phyloP scores from a whole-genome alignment of 495 filamentous ascomycete genomes.

The Beverwykella pulmonaria region DNA sequence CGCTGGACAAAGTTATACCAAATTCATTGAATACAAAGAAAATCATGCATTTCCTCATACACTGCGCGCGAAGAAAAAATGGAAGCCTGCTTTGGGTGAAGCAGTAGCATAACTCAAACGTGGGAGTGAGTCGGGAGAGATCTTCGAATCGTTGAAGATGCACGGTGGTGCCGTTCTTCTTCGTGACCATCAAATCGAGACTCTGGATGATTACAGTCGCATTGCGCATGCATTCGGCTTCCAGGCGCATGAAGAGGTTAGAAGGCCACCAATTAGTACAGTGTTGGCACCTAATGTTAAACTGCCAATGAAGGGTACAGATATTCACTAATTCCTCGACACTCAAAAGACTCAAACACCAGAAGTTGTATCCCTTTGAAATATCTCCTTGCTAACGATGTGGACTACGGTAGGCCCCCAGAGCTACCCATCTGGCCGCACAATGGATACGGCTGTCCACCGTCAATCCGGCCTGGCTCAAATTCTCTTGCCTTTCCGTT shows the following conservation, averaged over 20 bases:
- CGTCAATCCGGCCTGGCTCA: conserved; percentile 40
- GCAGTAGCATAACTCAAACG: neutral
- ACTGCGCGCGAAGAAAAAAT: neutral
- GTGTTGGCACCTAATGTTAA: conserved; percentile 34
- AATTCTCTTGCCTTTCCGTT: conserved; percentile 30
- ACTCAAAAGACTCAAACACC: too few relatives aligned
- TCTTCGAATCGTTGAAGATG: conserved; percentile 17
- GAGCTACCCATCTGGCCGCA: conserved; percentile 41
- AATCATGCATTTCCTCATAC: neutral
- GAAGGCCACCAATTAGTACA: conserved; percentile 34
- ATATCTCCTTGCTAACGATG: neutral
- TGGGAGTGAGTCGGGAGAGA: conserved; percentile 22
- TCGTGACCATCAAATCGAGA: conserved; percentile 37
- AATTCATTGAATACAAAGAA: neutral
- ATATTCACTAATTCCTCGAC: neutral
- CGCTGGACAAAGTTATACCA: neutral
- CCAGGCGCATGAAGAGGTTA: conserved; percentile 35
- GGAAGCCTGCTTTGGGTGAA: neutral
- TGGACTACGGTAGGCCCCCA: conserved; percentile 17
- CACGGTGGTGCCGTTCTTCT: conserved; percentile 38
- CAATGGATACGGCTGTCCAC: conserved; percentile 41
- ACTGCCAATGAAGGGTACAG: conserved; percentile 33
- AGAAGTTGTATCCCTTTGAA: too few relatives aligned
- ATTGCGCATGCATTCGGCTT: conserved; percentile 29
- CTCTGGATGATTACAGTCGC: conserved; percentile 13